Base-by-base conservation (phyloP, 148 eudicot species). In the Euryodendron excelsum region DNA sequence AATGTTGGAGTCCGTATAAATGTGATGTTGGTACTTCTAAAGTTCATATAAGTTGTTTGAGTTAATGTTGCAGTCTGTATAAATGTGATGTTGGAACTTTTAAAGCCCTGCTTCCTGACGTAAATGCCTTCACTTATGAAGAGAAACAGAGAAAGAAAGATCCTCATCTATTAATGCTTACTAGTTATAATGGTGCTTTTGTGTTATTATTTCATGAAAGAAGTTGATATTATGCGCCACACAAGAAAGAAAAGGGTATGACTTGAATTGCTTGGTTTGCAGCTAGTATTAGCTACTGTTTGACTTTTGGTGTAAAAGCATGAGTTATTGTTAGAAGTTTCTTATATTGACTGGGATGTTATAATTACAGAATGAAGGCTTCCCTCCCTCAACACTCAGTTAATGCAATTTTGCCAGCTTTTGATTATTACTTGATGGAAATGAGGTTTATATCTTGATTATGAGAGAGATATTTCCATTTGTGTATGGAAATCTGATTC, bases 21-120 rank as follows among this genome's bases (percentile, higher is more conserved):
- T 58, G 33, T 69, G 60, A 37, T 56, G 20, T 21, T 52, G 61
- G 2, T 72, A 23, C n/a, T 30, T 25, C 44, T n/a, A 45, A 47
- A 21, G 21, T 2, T 37, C 7, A 12, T 52, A 98, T 92, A 93
- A 92, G 97, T 80, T 47, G 5, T 52, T 65, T n/a, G 47, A 33
- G 31, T 62, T 61, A 61, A 28, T 75, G 39, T 50, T 74, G 33
- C 13, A 80, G 68, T 44, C 45, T 66, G 44, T 64, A 64, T 17
- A 8, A 64, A 64, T 20, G 33, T 64, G 69, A 37, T 30, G 17
- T n/a, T 60, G 34, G 18, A 60, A 27, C n/a, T 66, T 41, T 67
- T 41, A 20, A 28, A 68, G 17, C 31, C 30, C 9, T 33, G 28
- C 37, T 44, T 41, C 36, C 10, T 25, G 64, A 61, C 58, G n/a